Evolutionary conservation across 225 moss, liverwort and hornwort genomes (phyloP).

Genomic region (Ulota crispa): DNA sequence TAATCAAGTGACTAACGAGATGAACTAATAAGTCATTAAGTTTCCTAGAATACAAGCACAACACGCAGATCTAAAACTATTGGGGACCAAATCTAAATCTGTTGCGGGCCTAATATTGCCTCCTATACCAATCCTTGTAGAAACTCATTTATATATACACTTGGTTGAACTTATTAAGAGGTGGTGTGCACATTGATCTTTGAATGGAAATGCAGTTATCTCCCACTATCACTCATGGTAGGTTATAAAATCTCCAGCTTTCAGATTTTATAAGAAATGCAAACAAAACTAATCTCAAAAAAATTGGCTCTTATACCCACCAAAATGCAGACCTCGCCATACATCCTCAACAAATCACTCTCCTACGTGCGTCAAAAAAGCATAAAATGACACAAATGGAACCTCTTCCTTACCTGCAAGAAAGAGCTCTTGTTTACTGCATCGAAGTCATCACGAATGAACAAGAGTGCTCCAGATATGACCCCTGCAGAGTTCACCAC

Average conservation of each 20-base stretch:
- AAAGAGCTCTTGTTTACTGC: constrained; percentile 66
- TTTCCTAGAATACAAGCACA: not conserved
- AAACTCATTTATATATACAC: not conserved
- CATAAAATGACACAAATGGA: not conserved
- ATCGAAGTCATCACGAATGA: constrained; percentile 89
- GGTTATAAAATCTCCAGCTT: not conserved
- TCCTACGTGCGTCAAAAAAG: not conserved
- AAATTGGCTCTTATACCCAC: not conserved
- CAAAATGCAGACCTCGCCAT: not conserved
- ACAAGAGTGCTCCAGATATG: constrained; percentile 90
- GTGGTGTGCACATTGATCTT: not conserved
- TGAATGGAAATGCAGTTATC: not conserved
- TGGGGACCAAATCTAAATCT: not conserved
- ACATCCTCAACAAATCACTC: not conserved
- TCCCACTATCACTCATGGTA: not conserved
- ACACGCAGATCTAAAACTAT: not conserved
- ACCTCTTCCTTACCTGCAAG: constrained; percentile 63
- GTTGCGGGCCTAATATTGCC: not conserved
- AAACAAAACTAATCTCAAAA: not conserved
- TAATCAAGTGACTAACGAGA: not conserved
- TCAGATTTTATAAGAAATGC: not conserved
- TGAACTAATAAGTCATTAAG: not conserved
- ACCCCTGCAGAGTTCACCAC: constrained; percentile 58
- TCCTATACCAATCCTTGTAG: not conserved
- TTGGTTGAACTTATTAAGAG: not conserved